Evolutionary conservation across 2,329 filamentous ascomycete genomes (phyloP).

Genomic region (Apiospora hydei): DNA sequence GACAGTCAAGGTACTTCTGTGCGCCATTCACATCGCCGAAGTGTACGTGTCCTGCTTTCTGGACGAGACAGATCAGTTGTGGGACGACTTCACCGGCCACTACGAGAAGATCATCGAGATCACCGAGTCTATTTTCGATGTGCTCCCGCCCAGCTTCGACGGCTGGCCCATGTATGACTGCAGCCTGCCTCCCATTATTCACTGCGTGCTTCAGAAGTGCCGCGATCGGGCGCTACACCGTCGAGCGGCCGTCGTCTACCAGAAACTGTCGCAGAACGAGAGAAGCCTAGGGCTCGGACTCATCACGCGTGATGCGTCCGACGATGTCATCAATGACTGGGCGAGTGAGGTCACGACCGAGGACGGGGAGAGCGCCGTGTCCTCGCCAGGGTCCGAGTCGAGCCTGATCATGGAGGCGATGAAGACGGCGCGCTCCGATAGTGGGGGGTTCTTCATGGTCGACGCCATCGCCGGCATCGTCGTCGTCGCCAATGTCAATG

Average conservation of each 20-base stretch:
- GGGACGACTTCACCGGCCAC: slow-evolving; percentile 6
- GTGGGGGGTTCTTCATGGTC: slow-evolving; percentile 4
- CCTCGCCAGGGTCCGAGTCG: background rate
- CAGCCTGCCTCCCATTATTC: slow-evolving; percentile 14
- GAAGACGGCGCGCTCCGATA: slow-evolving; percentile 5
- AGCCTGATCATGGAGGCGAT: slow-evolving; percentile 5
- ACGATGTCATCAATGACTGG: background rate
- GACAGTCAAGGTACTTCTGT: slow-evolving; percentile 7
- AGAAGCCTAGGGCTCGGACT: background rate
- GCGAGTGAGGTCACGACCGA: slow-evolving; percentile 2
- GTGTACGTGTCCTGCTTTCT: slow-evolving; percentile 18
- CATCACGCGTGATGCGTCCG: background rate
- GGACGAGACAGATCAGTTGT: slow-evolving; percentile 1
- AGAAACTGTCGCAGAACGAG: background rate
- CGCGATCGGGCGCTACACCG: slow-evolving; percentile 8
- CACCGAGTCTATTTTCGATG: slow-evolving; percentile 9
- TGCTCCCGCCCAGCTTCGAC: slow-evolving; percentile 13
- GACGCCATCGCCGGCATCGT: background rate
- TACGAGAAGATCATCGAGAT: background rate
- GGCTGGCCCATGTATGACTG: slow-evolving; percentile 24
- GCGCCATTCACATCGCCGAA: slow-evolving; percentile 1
- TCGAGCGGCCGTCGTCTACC: slow-evolving; percentile 4
- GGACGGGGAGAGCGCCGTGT: slow-evolving; percentile 8
- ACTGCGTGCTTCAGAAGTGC: slow-evolving; percentile 22
- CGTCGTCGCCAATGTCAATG: background rate